phyloP scores from a whole-genome alignment of 2,329 filamentous ascomycete genomes.

The Fusarium sp. region DNA sequence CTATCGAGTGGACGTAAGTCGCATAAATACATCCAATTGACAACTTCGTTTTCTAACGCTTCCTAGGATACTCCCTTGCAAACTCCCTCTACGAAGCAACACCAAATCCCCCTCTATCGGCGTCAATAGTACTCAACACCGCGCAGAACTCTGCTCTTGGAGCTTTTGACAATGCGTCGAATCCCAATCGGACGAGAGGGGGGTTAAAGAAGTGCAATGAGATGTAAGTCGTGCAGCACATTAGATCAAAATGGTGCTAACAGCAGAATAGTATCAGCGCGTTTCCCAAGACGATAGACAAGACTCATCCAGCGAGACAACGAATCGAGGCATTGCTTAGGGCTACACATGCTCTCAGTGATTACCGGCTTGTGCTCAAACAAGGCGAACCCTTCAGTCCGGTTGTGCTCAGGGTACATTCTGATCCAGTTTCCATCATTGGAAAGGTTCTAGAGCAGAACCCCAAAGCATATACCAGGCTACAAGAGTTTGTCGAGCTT shows the following conservation, averaged over 20 bases:
- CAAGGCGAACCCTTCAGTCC: constrained; percentile 85
- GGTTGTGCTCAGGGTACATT: constrained; percentile 80
- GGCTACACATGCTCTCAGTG: constrained; percentile 80
- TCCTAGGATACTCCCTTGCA: constrained; percentile 71
- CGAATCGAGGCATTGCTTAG: constrained; percentile 74
- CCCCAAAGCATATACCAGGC: constrained; percentile 76
- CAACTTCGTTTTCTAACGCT: constrained; percentile 10
- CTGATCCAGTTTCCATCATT: constrained; percentile 80
- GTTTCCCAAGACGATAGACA: constrained; percentile 69
- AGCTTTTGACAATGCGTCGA: constrained; percentile 84
- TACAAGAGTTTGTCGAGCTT: constrained; percentile 79
- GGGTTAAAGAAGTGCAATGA: constrained; percentile 83
- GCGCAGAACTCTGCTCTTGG: constrained; percentile 74
- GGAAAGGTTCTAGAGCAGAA: constrained; percentile 83
- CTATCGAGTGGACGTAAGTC: constrained; percentile 70
- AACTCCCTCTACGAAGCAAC: constrained; percentile 70
- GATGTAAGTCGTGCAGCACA: constrained; percentile 64
- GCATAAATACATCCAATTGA: not conserved
- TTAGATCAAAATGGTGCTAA: constrained; percentile 31
- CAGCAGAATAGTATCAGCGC: constrained; percentile 65
- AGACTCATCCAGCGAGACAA: constrained; percentile 62
- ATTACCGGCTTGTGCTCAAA: constrained; percentile 82
- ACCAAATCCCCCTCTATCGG: constrained; percentile 61
- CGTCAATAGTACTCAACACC: constrained; percentile 67
- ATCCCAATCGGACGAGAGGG: constrained; percentile 81